Evolutionary conservation across 768 basidiomycete genomes (phyloP).

Genomic region (Podaxis mareebaensis): DNA sequence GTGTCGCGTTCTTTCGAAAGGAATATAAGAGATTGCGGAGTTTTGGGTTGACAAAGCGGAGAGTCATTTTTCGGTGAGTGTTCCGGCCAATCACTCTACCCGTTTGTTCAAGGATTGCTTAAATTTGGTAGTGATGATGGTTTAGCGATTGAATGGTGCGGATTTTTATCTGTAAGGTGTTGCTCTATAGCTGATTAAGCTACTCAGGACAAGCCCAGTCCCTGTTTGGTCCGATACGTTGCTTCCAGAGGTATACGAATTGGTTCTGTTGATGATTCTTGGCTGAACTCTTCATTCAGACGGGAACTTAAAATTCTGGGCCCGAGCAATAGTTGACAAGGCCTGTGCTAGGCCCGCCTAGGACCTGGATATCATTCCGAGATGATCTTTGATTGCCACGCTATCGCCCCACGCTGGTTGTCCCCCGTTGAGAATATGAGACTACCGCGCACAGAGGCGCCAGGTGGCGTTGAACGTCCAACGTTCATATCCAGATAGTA

Average conservation of each 20-base stretch:
- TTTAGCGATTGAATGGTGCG: slow-evolving; percentile 14
- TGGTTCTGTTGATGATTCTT: not conserved
- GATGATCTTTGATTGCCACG: no score
- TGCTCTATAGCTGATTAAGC: not conserved
- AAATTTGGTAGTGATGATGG: slow-evolving; percentile 10
- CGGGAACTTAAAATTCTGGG: not conserved
- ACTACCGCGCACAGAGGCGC: no score
- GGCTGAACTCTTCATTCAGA: not conserved
- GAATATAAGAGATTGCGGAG: slow-evolving; percentile 8
- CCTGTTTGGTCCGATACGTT: slow-evolving; percentile 16
- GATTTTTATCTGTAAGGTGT: not conserved
- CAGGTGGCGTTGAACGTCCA: no score
- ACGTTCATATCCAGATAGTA: no score
- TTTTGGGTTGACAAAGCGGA: slow-evolving; percentile 11
- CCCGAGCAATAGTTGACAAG: not conserved
- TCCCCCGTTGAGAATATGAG: no score
- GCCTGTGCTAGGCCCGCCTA: not conserved
- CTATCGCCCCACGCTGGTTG: no score
- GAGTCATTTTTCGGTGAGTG: slow-evolving; percentile 13
- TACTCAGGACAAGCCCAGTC: slow-evolving; percentile 6
- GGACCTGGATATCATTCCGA: not conserved
- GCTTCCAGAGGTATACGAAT: slow-evolving; percentile 5
- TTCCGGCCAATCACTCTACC: no score
- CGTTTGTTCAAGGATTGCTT: not conserved
- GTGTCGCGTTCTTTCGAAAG: slow-evolving; percentile 6